Evolutionary conservation across 306 rosid genomes (phyloP).

Genomic region (Begonia masoniana): DNA sequence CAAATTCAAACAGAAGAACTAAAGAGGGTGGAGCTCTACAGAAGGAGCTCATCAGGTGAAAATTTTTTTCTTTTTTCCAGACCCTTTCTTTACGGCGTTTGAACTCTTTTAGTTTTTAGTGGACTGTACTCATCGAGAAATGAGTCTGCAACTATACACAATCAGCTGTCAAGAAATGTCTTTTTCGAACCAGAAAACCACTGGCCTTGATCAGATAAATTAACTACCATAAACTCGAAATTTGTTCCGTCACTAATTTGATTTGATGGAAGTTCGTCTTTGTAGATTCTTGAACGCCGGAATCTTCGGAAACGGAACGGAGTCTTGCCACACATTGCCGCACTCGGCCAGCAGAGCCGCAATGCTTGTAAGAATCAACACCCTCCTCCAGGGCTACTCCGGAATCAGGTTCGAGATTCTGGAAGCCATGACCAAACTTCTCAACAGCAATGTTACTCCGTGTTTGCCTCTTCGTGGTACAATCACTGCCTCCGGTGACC

Average conservation of each 20-base stretch:
- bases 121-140: too few species aligned
- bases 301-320: constrained; percentile 64
- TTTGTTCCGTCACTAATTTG: too few species aligned
- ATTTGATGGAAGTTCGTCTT: background rate
- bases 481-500: constrained; percentile 77
- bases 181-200: too few species aligned
- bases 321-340: constrained; percentile 54
- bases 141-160: too few species aligned
- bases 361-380: constrained; percentile 73
- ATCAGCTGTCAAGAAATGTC: too few species aligned
- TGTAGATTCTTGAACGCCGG: constrained; percentile 86
- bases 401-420: constrained; percentile 80
- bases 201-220: too few species aligned
- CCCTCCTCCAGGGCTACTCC: constrained; percentile 89
- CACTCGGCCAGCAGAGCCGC: constrained; percentile 78
- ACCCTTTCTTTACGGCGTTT: too few species aligned
- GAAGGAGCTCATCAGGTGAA: constrained; percentile 67
- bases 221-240: too few species aligned
- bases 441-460: constrained; percentile 64
- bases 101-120: too few species aligned
- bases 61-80: background rate
- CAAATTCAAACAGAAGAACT: constrained; percentile 76
- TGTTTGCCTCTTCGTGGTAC: constrained; percentile 82
- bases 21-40: constrained; percentile 88
- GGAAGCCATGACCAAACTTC: constrained; percentile 63